Evolutionary conservation across 305 asterid species (phyloP), one percentile per base, ranked within the genome.

Genomic region (Caryopteris hybrid): DNA sequence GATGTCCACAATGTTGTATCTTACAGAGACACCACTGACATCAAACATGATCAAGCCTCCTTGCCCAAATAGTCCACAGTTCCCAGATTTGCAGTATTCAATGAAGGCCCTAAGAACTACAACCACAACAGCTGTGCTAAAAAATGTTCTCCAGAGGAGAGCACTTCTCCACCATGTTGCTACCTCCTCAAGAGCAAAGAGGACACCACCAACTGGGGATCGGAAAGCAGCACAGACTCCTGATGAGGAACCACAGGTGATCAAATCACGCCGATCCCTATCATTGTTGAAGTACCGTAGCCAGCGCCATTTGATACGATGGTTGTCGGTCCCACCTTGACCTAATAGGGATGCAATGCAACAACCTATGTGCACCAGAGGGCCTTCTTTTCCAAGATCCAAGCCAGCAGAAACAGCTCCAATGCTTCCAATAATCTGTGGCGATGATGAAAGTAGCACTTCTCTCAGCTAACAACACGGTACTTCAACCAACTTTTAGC

Each of bases 91-190:
- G 88, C 98, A 89, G 82, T 72, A 74, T 66, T 89, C 92, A 54
- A 92, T 88, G 78, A 85, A 86, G 61, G 96, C 90, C 79, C 96
- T 80, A n/a, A 92, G 95, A 42, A 92, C 86, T 36, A 92, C 98
- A 42, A 88, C 98, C 68, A 92, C 97, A 50, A 89, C 88, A 46
- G 98, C 96, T 0, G 97, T 84, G 69, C 98, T 92, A 84, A 92
- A 92, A 78, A 92, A 89, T n/a, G 90, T 85, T 72, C 98, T 88
- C 98, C 98, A 92, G 42, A 89, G 91, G 59, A 92, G 95, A 48
- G 98, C 95, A 69, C 97, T 92, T 83, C 98, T 81, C 97, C 98
- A 92, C 98, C 98, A 92, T 23, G 98, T 92, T 8, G 98, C 97
- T 77, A 92, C 96, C 76, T 92, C 98, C 76, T 92, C 98, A 8